Base-by-base conservation (phyloP, 192 early-diverging fungal species). In the Entophlyctis luteolus region DNA sequence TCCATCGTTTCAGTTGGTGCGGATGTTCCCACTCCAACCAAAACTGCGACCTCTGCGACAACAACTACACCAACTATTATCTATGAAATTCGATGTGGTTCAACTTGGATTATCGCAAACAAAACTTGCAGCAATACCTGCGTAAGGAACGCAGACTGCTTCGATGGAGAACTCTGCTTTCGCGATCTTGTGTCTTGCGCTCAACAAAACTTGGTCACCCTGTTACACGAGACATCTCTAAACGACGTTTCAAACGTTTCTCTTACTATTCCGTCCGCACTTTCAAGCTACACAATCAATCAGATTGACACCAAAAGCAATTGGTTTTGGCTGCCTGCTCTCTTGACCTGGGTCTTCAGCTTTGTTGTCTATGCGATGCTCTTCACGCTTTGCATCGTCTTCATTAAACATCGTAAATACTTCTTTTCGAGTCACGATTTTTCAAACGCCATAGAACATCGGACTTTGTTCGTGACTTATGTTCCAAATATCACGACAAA, bases 401-500 rank as follows among this genome's bases (percentile, higher is more conserved):
- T 48, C 29, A 32, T 63, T 14, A 25, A 48, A 5, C 60, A 63
- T 32, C 60, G 60, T 6, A 18, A 23, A 18, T 49, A 29, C 47
- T 63, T 48, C 31, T 63, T 63, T 39, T 22, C 46, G 35, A 63
- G 46, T 4, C 2, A 16, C 49, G 60, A 63, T 14, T 63, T 63
- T 33, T 10, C 12, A 1, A 32, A 63, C 5, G 28, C 42, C 3
- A 4, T 63, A 3, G 42, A 42, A 18, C 60, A 63, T 63, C 60
- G 60, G 10, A 63, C 27, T 23, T 23, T 63, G 2, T 31, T 63
- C 23, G 4, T 63, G 4, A 48, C 60, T 4, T 63, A 63, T 33
- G 49, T 63, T 28, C 60, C 60, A 10, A 32, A 63, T 14, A 63
- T 63, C 47, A 28, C 47, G 0, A 63, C 60, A 31, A 63, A 28